Evolutionary conservation across 2,329 filamentous ascomycete genomes (phyloP).

Genomic region (Aspergillus japonicus): DNA sequence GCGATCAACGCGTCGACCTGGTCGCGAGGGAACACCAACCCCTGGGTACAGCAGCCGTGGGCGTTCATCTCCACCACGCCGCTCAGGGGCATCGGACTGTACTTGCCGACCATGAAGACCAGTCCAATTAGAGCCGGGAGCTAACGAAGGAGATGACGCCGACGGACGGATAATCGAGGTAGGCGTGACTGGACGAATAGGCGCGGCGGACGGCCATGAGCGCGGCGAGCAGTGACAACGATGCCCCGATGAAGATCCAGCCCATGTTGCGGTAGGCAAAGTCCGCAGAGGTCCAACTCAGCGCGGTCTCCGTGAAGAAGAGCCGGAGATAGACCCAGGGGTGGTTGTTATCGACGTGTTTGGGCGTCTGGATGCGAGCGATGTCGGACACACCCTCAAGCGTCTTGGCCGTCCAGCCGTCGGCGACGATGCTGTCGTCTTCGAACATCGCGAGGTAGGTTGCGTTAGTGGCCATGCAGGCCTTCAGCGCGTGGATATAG

Average conservation of each 20-base stretch:
- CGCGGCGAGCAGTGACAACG: constrained; percentile 1
- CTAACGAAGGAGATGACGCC: constrained; percentile 19
- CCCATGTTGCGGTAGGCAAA: constrained; percentile 26
- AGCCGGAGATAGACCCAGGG: constrained; percentile 34
- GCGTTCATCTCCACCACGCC: constrained; percentile 28
- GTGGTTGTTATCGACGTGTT: not conserved
- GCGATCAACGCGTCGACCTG: constrained; percentile 19
- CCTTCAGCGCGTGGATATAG: constrained; percentile 31
- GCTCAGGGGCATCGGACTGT: constrained; percentile 21
- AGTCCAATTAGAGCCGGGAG: constrained; percentile 24
- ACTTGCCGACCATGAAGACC: constrained; percentile 28
- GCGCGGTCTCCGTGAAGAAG: constrained; percentile 34
- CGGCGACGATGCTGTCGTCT: constrained; percentile 39
- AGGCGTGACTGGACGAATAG: constrained; percentile 3
- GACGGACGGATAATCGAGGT: constrained; percentile 20
- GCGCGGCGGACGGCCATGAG: constrained; percentile 18
- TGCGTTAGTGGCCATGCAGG: constrained; percentile 29
- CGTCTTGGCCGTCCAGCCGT: constrained; percentile 37
- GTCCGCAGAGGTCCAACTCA: constrained; percentile 27
- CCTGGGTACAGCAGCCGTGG: constrained; percentile 37
- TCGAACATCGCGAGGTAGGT: constrained; percentile 39
- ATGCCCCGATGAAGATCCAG: constrained; percentile 21
- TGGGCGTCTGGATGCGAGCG: not conserved
- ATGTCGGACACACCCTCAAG: constrained; percentile 22
- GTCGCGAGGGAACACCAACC: constrained; percentile 29